These are phyloP conservation scores for Cucumis cinereus DNA, from an alignment of 306 rosid genomes.

Conservation along the genomic window DNA sequence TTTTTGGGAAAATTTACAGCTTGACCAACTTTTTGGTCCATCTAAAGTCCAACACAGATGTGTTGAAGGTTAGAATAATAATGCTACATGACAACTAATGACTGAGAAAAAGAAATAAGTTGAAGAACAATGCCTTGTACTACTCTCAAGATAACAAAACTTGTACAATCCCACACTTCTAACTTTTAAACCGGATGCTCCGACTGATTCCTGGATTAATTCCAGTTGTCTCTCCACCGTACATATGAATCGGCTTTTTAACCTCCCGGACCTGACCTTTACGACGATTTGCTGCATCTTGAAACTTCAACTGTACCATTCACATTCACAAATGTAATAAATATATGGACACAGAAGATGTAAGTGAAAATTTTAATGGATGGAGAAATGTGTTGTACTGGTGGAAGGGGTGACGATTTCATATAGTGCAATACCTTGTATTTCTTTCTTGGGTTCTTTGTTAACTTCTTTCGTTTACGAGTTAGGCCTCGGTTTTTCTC, in stretches of 20 bases:
- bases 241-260: conserved; percentile 36
- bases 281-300: conserved; percentile 46
- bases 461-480: conserved; percentile 46
- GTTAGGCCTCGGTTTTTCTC: conserved; percentile 81
- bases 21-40: background rate
- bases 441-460: conserved; percentile 87
- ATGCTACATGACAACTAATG: background rate
- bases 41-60: background rate
- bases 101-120: background rate
- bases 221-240: conserved; percentile 74
- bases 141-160: background rate
- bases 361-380: background rate
- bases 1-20: background rate
- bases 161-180: background rate
- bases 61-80: background rate
- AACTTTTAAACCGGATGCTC: conserved; percentile 52
- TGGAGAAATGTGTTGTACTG: background rate
- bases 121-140: background rate
- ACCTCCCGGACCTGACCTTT: conserved; percentile 58
- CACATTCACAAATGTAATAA: background rate
- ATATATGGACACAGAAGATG: background rate
- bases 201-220: conserved; percentile 59
- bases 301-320: conserved; percentile 51
- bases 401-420: background rate
- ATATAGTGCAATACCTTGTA: conserved; percentile 55